Evolutionary conservation across 768 basidiomycete species (phyloP).

Genomic region (Amanita phalloides): DNA sequence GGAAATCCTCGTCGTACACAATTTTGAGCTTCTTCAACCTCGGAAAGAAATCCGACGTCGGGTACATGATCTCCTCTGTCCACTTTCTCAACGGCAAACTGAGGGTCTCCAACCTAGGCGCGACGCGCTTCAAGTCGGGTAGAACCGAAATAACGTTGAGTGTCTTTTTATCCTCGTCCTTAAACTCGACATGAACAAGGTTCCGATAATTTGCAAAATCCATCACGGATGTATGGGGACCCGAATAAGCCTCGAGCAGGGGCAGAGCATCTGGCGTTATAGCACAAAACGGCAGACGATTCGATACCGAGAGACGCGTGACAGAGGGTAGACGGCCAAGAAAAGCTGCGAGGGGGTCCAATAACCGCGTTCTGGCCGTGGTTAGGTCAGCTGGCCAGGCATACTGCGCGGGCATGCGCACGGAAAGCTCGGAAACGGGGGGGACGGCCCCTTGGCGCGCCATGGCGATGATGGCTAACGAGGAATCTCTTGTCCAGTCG

Average conservation of each 20-base stretch:
- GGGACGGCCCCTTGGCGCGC: neutral
- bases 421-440: constrained; percentile 9
- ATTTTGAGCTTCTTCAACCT: constrained; percentile 28
- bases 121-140: constrained; percentile 15
- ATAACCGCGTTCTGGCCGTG: constrained; percentile 5
- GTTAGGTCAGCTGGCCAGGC: constrained; percentile 10
- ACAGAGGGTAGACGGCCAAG: constrained; percentile 9
- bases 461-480: constrained; percentile 16
- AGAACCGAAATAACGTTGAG: constrained; percentile 11
- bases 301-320: constrained; percentile 8
- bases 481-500: constrained; percentile 27
- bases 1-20: constrained; percentile 24
- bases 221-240: constrained; percentile 9
- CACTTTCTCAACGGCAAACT: constrained; percentile 27
- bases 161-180: constrained; percentile 11
- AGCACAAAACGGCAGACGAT: constrained; percentile 9
- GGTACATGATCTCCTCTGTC: constrained; percentile 36
- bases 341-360: constrained; percentile 12
- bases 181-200: constrained; percentile 11
- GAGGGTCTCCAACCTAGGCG: constrained; percentile 12
- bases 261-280: constrained; percentile 10
- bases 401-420: constrained; percentile 13
- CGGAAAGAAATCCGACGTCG: constrained; percentile 25
- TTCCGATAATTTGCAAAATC: constrained; percentile 8
- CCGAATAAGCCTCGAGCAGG: constrained; percentile 9